These are phyloP conservation scores for Colletotrichum magnum DNA, from an alignment of 2,329 filamentous ascomycete genomes.

Conservation along the genomic window DNA sequence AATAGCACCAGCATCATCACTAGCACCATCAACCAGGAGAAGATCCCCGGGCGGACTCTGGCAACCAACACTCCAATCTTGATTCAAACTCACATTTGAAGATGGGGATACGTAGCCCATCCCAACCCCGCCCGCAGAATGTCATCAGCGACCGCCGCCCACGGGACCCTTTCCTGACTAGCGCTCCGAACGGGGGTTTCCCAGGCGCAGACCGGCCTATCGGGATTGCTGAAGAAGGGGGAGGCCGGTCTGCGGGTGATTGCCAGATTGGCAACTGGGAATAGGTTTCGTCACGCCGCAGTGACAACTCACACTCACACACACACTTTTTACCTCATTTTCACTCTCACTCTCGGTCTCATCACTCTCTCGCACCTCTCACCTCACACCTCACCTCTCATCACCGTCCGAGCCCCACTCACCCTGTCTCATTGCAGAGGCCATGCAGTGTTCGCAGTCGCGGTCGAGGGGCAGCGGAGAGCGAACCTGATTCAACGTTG, in stretches of 20 bases:
- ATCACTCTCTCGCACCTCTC: neutral
- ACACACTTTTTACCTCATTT: slow-evolving; percentile 14
- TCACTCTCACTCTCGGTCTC: slow-evolving; percentile 22
- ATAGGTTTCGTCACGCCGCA: slow-evolving; percentile 37
- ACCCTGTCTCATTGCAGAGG: slow-evolving; percentile 1
- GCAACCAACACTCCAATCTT: neutral
- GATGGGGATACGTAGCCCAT: neutral
- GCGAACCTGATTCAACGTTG: neutral
- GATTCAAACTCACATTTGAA: neutral
- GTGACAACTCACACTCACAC: slow-evolving; percentile 40
- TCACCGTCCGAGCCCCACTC: neutral
- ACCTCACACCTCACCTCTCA: slow-evolving; percentile 14
- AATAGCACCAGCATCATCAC: no score
- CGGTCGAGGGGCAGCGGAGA: slow-evolving; percentile 7
- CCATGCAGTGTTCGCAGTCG: neutral
- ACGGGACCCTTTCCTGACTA: neutral
- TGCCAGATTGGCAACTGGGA: slow-evolving; percentile 28
- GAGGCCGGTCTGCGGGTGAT: slow-evolving; percentile 25
- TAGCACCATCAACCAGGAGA: no score
- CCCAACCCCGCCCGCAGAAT: slow-evolving; percentile 2
- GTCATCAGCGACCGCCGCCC: neutral
- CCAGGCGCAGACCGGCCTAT: slow-evolving; percentile 23
- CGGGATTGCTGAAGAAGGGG: slow-evolving; percentile 35
- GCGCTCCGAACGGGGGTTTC: slow-evolving; percentile 13
- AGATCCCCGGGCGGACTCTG: neutral